Evolutionary conservation across 495 filamentous ascomycete genomes (phyloP).

Genomic region (Astrocystis sublimbata): DNA sequence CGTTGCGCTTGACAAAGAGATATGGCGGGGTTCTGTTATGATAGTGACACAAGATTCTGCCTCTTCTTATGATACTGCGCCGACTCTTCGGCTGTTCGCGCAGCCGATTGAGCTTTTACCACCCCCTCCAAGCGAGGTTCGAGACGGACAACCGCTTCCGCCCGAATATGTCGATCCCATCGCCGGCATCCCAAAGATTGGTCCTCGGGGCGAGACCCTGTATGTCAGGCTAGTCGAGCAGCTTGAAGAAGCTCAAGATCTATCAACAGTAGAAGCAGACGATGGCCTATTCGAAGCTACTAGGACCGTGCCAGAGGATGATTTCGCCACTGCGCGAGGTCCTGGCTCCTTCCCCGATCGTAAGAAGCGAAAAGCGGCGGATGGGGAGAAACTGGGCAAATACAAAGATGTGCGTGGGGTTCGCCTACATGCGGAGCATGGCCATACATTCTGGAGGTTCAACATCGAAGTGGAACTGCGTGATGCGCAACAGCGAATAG

Average conservation of each 20-base stretch:
- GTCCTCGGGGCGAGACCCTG: conserved; percentile 73
- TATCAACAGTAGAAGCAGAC: conserved; percentile 75
- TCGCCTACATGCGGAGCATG: conserved; percentile 79
- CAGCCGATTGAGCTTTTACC: conserved; percentile 84
- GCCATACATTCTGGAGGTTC: conserved; percentile 96
- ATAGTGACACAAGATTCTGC: conserved; percentile 83
- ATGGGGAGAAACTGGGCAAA: conserved; percentile 74
- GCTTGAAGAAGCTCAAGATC: conserved; percentile 67
- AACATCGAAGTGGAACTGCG: conserved; percentile 87
- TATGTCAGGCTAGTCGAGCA: conserved; percentile 86
- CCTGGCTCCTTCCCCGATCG: conserved; percentile 50
- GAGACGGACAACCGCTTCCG: conserved; percentile 63
- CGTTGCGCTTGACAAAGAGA: conserved; percentile 60
- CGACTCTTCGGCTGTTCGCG: conserved; percentile 76
- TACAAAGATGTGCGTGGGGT: conserved; percentile 79
- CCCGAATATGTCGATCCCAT: conserved; percentile 87
- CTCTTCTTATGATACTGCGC: conserved; percentile 77
- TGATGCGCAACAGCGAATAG: conserved; percentile 75
- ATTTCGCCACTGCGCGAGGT: conserved; percentile 35
- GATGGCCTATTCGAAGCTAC: conserved; percentile 73
- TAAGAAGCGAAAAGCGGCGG: conserved; percentile 48
- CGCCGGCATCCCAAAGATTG: conserved; percentile 82
- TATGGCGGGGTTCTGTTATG: conserved; percentile 92
- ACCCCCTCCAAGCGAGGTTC: conserved; percentile 71
- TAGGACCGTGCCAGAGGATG: conserved; percentile 41